Percentiles rank a stretch among this genome's conserved stretches.
These are phyloP conservation scores for Coemansia erecta DNA, from an alignment of 192 early-diverging fungal genomes.

Conservation along the genomic window DNA sequence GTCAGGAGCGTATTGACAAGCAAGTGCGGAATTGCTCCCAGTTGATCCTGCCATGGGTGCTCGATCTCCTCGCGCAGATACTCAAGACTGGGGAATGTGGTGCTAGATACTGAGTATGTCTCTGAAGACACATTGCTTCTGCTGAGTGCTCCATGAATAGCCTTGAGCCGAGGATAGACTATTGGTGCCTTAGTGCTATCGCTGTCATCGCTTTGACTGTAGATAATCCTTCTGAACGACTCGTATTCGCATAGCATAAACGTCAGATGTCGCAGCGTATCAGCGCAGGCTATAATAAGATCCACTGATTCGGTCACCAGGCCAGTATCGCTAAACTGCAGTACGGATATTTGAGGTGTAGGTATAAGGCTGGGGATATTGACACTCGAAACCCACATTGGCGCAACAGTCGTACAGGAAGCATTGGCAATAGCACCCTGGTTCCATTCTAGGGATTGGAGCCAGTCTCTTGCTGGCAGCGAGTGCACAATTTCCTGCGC, in stretches of 20 bases:
- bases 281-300: background rate
- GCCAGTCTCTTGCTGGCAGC: too few relatives aligned
- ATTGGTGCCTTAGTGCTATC: background rate
- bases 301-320: background rate
- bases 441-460: too few relatives aligned
- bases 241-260: slow-evolving; percentile 7
- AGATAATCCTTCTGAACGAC: background rate
- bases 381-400: too few relatives aligned
- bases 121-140: background rate
- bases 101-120: background rate
- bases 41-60: slow-evolving; percentile 12
- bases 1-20: slow-evolving; percentile 13
- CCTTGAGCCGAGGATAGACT: slow-evolving; percentile 8
- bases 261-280: background rate
- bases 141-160: slow-evolving; percentile 17
- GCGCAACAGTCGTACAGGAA: background rate
- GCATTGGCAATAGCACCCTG: too few relatives aligned
- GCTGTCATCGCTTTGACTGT: background rate
- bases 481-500: too few relatives aligned
- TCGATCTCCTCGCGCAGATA: slow-evolving; percentile 11
- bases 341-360: background rate
- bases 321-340: background rate
- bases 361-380: background rate
- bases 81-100: slow-evolving; percentile 16
- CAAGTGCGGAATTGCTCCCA: slow-evolving; percentile 18